phyloP scores from a whole-genome alignment of 768 basidiomycete species.

The Mrakia hoshinonis region DNA sequence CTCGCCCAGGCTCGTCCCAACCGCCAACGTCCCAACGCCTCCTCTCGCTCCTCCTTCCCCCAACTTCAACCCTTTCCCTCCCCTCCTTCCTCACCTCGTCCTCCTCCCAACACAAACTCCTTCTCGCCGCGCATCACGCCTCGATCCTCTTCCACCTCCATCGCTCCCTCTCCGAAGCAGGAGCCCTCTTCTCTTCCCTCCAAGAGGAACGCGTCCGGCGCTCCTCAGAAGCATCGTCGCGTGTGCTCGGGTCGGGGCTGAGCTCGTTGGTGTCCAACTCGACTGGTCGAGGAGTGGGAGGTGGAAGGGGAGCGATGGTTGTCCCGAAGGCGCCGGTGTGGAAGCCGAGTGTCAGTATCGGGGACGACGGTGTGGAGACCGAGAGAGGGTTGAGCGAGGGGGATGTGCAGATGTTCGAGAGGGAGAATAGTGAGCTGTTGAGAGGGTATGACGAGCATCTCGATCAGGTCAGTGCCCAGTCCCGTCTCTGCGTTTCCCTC shows the following conservation, averaged over 20 bases:
- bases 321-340: constrained; percentile 19
- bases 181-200: constrained; percentile 71
- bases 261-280: not conserved
- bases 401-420: constrained; percentile 19
- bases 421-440: constrained; percentile 12
- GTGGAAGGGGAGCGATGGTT: not conserved
- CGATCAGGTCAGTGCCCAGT: constrained; percentile 20
- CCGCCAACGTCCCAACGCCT: constrained; percentile 29
- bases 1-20: constrained; percentile 30
- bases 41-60: constrained; percentile 47
- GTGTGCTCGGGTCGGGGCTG: constrained; percentile 8
- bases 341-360: not conserved
- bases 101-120: constrained; percentile 45
- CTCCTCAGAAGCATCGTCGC: constrained; percentile 53
- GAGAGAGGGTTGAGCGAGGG: constrained; percentile 9
- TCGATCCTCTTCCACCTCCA: constrained; percentile 85
- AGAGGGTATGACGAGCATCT: constrained; percentile 13
- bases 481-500: not conserved
- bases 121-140: constrained; percentile 77
- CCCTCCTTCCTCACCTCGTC: constrained; percentile 57
- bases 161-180: constrained; percentile 66
- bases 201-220: constrained; percentile 90
- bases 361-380: not conserved
- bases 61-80: constrained; percentile 57
- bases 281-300: not conserved